Base-by-base conservation (phyloP, 352 stramenopile species). In the Aphanomyces astaci region DNA sequence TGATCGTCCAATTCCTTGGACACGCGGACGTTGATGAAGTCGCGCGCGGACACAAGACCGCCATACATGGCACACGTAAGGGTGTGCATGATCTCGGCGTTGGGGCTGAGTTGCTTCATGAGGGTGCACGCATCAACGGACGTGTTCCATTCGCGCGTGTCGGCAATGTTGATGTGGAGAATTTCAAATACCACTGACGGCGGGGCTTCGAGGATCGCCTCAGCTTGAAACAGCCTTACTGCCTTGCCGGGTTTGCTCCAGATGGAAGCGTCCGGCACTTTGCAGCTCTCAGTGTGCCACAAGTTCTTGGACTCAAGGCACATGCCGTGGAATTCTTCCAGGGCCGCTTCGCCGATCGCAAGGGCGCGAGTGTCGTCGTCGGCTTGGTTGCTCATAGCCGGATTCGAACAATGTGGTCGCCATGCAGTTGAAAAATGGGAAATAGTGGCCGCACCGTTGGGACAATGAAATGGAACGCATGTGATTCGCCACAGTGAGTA, bases 71-170 rank as follows among this genome's bases (percentile, higher is more conserved):
- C 51, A 59, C 32, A 59, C 5, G 51, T 59, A 19, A 39, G 24
- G 13, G 51, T 59, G 51, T 33, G 51, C 51, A 59, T 59, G 51
- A 59, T 36, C 51, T 59, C 51, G 27, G n/a, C 51, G 30, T 59
- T 59, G 11, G 51, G 51, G 30, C 22, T 25, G 27, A 59, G 51
- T 32, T 59, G 25, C 51, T 59, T 59, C 51, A 59, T 25, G 25
- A 59, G 51, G 0, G 51, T 40, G 51, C 51, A 59, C 15, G 25
- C 51, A 36, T 59, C 4, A 19, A 59, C 51, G 25, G 51, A 59
- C 30, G 51, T 59, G 51, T 59, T 59, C 51, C 51, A 59, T 30
- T 59, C 51, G 27, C 51, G 51, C 4, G 51, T 59, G 13, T 59
- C 25, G 30, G 51, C 15, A 1, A 59, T 28, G n/a, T 59, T 59